Conservation (phyloP, 2,329 filamentous ascomycete species). For the Monilinia aucupariae region DNA sequence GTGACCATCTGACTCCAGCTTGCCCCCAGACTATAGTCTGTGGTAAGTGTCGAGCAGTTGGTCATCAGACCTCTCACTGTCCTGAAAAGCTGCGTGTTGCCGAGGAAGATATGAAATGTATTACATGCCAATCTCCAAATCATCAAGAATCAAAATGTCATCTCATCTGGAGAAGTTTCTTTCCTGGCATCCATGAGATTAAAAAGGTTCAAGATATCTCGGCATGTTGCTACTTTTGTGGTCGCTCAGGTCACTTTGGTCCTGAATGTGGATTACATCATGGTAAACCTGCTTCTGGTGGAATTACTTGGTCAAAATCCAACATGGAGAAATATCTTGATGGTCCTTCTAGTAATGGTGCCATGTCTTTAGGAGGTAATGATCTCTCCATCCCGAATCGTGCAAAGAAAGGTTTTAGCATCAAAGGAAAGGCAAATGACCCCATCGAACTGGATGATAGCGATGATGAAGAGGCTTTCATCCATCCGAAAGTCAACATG, state of each 20-base stretch:
- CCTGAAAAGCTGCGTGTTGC: constrained; percentile 49
- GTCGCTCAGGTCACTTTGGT: constrained; percentile 49
- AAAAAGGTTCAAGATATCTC: constrained; percentile 47
- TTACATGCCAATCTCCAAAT: constrained; percentile 49
- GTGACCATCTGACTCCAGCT: constrained; percentile 43
- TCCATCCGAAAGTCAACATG: constrained; percentile 27
- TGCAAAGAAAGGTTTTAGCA: constrained; percentile 26
- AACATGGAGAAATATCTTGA: constrained; percentile 49
- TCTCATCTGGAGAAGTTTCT: constrained; percentile 55
- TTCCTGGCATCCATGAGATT: constrained; percentile 38
- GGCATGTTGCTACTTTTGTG: constrained; percentile 53
- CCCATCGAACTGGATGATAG: constrained; percentile 32
- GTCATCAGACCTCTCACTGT: constrained; percentile 51
- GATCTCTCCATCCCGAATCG: constrained; percentile 28
- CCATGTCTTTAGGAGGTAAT: constrained; percentile 27
- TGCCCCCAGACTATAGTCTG: constrained; percentile 51
- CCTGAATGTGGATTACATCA: constrained; percentile 45
- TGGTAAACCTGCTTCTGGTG: constrained; percentile 29
- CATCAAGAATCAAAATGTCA: constrained; percentile 58
- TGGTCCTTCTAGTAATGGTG: constrained; percentile 36
- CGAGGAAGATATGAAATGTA: constrained; percentile 53
- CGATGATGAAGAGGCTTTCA: constrained; percentile 29
- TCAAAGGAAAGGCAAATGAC: constrained; percentile 33
- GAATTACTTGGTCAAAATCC: constrained; percentile 48
- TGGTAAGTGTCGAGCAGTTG: constrained; percentile 56